Evolutionary conservation across 225 moss, liverwort and hornwort species (phyloP), one percentile per base, ranked within the genome.

Genomic region (Pseudisothecium myosuroides): DNA sequence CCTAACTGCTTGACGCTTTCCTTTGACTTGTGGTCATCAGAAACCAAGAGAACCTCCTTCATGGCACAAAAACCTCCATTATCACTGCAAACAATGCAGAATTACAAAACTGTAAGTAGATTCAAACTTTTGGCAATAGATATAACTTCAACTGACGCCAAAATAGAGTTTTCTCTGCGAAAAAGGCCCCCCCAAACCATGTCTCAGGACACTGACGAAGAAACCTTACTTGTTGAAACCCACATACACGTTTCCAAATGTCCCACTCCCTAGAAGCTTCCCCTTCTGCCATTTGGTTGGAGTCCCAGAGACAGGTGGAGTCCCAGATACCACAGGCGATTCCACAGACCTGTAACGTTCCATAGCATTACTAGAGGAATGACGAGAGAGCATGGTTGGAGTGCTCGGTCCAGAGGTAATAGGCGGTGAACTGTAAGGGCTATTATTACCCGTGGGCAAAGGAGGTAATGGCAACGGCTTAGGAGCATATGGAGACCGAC

Each of bases 1-100:
- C 96, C 96, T 94, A 99, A 86, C 90, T 99, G 98, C 90, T 96
- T 99, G 72, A 96, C 98, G 88, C 98, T 99, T 92, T 99, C 98
- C 84, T 94, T 97, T 26, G 98, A 99, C 93, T 99, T 99, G 55
- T 95, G 95, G 87, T 99, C 97, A 93, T 99, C 98, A 82, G 98
- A 94, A 81, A 99, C 98, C 80, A 99, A 94, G 86, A 96, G 97
- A 71, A 99, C 98, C 93, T 99, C 98, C 89, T 99, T 99, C 98
- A 99, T 96, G 50, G 98, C 98, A 91, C 98, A 97, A 67, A 96
- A 96, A 27, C 94, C 93, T 47, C 98, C 98, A 91, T 93, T 97
- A 83, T 97, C 96, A 93, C 98, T 99, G 97, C 92, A 93, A 89
- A 69, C 47, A 69, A 67, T 36, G 78, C 52, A 88, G 43, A 50